Base-by-base conservation (phyloP, 345 rosid genomes). In the Melastoma malabathricum region DNA sequence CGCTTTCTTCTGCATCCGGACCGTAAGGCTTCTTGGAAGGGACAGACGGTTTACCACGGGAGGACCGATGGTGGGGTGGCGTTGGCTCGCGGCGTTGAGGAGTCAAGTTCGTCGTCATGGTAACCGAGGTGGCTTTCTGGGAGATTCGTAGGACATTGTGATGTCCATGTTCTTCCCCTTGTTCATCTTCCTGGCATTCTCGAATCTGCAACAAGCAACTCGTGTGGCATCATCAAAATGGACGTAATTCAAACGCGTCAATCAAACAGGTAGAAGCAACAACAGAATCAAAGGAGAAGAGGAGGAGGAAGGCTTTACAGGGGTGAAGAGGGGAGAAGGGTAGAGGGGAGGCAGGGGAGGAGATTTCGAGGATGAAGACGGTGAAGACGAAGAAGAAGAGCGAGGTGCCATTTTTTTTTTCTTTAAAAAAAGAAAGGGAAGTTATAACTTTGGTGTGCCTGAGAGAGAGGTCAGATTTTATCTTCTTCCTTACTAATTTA, bases 141-240 rank as follows among this genome's bases (percentile, higher is more conserved):
- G 2, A 1, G 5, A 29, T 29, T 29, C 9, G 8, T 29, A 6
- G 38, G 8, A 5, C 38, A 4, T 29, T 10, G 38, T 29, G 38
- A 29, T 29, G 38, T 29, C 38, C 38, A 29, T 29, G 38, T 4
- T 50, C 59, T 23, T 68, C 82, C 43, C 15, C 18, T 18, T 68
- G 78, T 59, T 70, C 81, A 20, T 60, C 74, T 10, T 69, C 52
- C 58, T 82, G 88, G 22, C 86, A 76, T 67, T 92, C 96, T 62
- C 71, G 83, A 77, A 92, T 87, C 98, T 92, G 82, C 64, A 46
- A 29, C 62, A 52, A 20, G 22, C 3, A 31, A 52, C 31, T 9
- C 41, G 13, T 46, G 4, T 44, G 4, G 27, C 15, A 43, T n/a
- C n/a, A n/a, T n/a, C n/a, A n/a, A n/a, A n/a, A n/a, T n/a, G n/a